phyloP scores from a whole-genome alignment of 2,329 filamentous ascomycete species.

The Paracoccidioides lutzii region DNA sequence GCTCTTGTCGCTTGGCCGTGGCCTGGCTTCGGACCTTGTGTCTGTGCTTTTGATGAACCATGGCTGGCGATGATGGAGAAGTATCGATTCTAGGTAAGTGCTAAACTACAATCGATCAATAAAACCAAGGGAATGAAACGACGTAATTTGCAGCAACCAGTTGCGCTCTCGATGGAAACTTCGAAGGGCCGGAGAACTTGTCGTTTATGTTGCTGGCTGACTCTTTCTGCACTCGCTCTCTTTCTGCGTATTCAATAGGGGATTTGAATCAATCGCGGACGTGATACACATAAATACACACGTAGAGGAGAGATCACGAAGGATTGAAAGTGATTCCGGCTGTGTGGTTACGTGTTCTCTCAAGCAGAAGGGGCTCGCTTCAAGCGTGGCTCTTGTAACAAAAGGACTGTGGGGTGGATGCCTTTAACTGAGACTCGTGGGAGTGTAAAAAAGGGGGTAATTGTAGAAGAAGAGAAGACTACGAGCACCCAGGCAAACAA shows the following conservation, averaged over 20 bases:
- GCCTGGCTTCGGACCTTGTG: slow-evolving; percentile 5
- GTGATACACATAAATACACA: not conserved
- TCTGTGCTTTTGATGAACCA: slow-evolving; percentile 8
- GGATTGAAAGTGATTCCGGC: too few species aligned
- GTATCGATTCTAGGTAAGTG: too few species aligned
- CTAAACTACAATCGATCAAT: not conserved
- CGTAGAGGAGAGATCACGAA: too few species aligned
- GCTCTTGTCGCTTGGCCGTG: not conserved
- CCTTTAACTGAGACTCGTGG: not conserved
- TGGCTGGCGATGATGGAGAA: slow-evolving; percentile 1
- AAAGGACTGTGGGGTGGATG: not conserved
- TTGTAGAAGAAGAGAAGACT: slow-evolving; percentile 6
- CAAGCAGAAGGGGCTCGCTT: not conserved
- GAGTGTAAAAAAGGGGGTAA: not conserved
- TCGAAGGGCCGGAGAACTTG: not conserved
- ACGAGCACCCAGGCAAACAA: slow-evolving; percentile 6
- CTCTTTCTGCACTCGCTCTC: not conserved
- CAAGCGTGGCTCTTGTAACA: not conserved
- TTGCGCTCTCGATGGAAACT: slow-evolving; percentile 5
- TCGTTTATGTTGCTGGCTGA: not conserved
- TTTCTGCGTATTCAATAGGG: not conserved
- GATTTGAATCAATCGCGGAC: not conserved
- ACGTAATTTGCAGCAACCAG: slow-evolving; percentile 7
- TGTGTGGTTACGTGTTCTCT: not conserved
- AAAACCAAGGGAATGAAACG: not conserved